phyloP scores from a whole-genome alignment of 352 stramenopile genomes.

The Globisporangium paroecandrum region DNA sequence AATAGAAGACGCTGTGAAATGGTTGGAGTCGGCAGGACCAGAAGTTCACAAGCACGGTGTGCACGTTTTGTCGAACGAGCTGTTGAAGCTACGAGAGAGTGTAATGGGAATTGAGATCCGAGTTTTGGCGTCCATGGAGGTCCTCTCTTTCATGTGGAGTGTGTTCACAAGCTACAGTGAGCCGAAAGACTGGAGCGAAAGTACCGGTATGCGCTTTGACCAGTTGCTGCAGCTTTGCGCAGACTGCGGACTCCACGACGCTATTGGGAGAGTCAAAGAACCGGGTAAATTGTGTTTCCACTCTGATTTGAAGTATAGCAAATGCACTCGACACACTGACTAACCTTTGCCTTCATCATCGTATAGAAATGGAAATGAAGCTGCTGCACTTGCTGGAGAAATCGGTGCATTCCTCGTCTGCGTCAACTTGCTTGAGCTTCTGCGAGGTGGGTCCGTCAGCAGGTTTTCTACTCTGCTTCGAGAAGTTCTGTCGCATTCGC shows the following conservation, averaged over 20 bases:
- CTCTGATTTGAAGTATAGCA: not conserved
- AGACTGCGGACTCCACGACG: constrained; percentile 3
- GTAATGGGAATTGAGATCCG: not conserved
- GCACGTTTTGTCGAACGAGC: not conserved
- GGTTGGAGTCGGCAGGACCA: not conserved
- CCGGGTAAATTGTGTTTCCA: not conserved
- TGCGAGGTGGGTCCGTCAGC: not conserved
- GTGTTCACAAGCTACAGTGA: constrained; percentile 2
- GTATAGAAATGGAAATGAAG: constrained; percentile 12
- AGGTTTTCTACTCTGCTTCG: not conserved
- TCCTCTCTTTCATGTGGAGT: not conserved
- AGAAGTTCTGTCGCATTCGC: no score
- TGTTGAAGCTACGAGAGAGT: not conserved
- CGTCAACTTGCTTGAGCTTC: constrained; percentile 4
- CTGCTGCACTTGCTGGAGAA: constrained; percentile 6
- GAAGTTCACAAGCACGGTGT: no score
- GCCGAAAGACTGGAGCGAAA: not conserved
- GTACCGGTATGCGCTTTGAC: constrained; percentile 6
- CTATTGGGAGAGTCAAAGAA: not conserved
- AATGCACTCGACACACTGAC: not conserved
- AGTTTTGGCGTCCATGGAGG: not conserved
- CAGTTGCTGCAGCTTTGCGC: constrained; percentile 5
- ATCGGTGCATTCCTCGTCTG: constrained; percentile 1
- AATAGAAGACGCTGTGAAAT: not conserved
- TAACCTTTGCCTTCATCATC: not conserved